Conservation (phyloP, 2,329 filamentous ascomycete species). For the Alternaria arborescens region DNA sequence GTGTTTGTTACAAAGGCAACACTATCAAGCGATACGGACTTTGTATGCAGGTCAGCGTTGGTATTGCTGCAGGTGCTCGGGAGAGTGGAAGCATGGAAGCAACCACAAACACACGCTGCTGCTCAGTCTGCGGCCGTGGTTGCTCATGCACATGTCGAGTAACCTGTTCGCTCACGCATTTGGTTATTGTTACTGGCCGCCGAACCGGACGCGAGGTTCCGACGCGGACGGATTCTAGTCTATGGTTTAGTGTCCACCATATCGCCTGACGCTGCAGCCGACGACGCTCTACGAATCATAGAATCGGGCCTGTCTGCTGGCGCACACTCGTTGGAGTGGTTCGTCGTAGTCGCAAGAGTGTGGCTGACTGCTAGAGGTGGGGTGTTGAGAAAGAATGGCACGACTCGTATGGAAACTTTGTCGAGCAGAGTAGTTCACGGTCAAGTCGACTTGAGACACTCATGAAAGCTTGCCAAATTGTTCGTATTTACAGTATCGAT, state of each 20-base stretch:
- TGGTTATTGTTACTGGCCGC: constrained; percentile 38
- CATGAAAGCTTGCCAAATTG: background rate
- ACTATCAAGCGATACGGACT: constrained; percentile 2
- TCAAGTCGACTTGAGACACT: constrained; percentile 4
- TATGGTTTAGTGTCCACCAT: constrained; percentile 23
- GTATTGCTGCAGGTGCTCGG: constrained; percentile 27
- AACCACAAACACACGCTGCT: constrained; percentile 29
- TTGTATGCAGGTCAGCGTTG: constrained; percentile 34
- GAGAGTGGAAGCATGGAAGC: constrained; percentile 18
- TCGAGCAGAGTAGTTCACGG: constrained; percentile 1
- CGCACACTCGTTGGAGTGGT: constrained; percentile 22
- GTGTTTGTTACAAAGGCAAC: constrained; percentile 9
- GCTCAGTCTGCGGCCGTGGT: constrained; percentile 28
- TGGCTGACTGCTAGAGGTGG: constrained; percentile 25
- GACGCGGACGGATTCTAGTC: constrained; percentile 32
- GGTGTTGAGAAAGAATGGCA: constrained; percentile 6
- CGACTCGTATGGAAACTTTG: constrained; percentile 3
- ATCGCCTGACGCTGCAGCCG: constrained; percentile 27
- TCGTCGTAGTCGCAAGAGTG: constrained; percentile 17
- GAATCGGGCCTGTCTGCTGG: constrained; percentile 19
- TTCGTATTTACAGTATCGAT: background rate
- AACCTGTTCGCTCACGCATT: constrained; percentile 29
- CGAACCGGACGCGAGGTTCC: constrained; percentile 35
- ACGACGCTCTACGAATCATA: constrained; percentile 19
- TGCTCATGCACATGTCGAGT: constrained; percentile 40